Evolutionary conservation across 306 rosid species (phyloP).

Genomic region (Aeschynomene evenia): DNA sequence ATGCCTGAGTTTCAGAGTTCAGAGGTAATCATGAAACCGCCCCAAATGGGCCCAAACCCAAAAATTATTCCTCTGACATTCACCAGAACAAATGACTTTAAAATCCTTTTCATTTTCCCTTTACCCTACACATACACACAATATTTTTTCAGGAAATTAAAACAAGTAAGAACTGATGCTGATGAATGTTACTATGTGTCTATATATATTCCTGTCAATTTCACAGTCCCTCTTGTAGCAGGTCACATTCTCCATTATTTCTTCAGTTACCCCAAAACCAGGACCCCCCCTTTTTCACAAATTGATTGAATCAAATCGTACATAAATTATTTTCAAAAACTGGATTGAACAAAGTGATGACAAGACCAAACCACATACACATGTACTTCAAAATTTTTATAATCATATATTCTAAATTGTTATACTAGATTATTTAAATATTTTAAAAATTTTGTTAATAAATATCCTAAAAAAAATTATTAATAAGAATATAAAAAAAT

Average conservation of each 20-base stretch:
- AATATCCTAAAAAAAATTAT: too few relatives aligned
- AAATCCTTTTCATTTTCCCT: conserved; percentile 5
- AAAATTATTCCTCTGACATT: conserved; percentile 43
- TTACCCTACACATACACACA: background rate
- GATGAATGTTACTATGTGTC: conserved; percentile 3
- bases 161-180: conserved; percentile 25
- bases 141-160: conserved; percentile 15
- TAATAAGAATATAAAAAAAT: too few relatives aligned
- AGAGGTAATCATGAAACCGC: conserved; percentile 30
- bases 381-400: too few relatives aligned
- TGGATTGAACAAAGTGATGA: background rate
- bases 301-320: background rate
- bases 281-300: background rate
- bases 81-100: conserved; percentile 20
- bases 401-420: too few relatives aligned
- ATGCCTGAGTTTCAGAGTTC: background rate
- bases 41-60: conserved; percentile 38
- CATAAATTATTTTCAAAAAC: background rate
- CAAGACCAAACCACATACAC: background rate
- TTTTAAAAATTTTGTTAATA: too few relatives aligned
- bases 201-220: conserved; percentile 9
- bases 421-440: too few relatives aligned
- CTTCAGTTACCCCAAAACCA: background rate
- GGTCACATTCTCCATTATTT: conserved; percentile 33
- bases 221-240: background rate